Conservation (phyloP, 2,329 filamentous ascomycete genomes). For the Colletotrichum kahawae region DNA sequence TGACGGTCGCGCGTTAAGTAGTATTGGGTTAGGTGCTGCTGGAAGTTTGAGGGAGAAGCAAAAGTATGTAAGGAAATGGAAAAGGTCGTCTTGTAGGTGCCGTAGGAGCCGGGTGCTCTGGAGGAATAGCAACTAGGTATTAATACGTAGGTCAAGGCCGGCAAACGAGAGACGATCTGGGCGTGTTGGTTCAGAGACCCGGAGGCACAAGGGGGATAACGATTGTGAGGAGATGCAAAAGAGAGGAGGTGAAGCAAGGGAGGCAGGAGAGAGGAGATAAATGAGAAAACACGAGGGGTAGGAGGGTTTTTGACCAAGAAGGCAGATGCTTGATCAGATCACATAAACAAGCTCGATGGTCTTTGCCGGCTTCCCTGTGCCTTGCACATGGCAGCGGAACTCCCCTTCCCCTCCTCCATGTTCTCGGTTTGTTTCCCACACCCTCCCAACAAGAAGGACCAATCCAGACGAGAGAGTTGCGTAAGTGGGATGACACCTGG, state of each 20-base stretch:
- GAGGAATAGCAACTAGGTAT: background rate
- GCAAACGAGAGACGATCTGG: background rate
- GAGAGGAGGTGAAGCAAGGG: background rate
- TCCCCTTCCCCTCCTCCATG: background rate
- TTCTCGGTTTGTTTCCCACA: background rate
- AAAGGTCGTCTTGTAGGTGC: background rate
- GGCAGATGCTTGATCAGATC: background rate
- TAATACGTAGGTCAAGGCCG: background rate
- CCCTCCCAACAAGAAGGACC: background rate
- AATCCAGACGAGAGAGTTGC: background rate
- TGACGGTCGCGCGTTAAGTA: background rate
- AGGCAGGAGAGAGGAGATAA: background rate
- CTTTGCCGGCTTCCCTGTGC: background rate
- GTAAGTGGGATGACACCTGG: background rate
- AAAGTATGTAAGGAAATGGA: background rate
- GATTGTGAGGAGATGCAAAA: background rate
- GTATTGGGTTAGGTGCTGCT: background rate
- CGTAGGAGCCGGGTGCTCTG: background rate
- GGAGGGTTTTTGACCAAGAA: background rate
- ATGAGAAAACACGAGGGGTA: background rate
- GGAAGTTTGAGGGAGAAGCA: background rate
- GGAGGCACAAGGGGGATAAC: background rate
- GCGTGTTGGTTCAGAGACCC: background rate
- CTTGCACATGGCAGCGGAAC: background rate
- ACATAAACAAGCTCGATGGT: background rate